Conservation (phyloP, 1,284 basidiomycete genomes). For the Macrocystidia cucumis region DNA sequence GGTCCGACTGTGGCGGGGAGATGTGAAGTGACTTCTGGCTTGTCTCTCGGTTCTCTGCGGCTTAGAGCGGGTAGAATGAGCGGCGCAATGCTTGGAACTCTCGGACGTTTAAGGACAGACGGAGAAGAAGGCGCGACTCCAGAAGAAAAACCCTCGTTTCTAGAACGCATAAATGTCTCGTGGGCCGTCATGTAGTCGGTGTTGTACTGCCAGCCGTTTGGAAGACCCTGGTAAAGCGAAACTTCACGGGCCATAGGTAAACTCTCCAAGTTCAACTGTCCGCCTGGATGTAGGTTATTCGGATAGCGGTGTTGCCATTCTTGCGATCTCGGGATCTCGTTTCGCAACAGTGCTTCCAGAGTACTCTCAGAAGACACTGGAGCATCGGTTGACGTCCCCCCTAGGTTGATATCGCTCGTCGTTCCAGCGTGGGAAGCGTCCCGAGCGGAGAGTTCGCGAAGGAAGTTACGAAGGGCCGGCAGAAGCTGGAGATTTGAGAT, state of each 20-base stretch:
- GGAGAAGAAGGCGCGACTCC: slow-evolving; percentile 5
- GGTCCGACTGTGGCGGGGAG: not conserved
- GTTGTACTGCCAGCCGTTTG: slow-evolving; percentile 37
- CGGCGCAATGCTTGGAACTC: slow-evolving; percentile 23
- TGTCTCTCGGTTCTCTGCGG: not conserved
- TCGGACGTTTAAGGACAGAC: slow-evolving; percentile 13
- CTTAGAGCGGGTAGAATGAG: slow-evolving; percentile 11
- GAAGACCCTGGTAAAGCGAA: slow-evolving; percentile 34
- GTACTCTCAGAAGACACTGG: too few species aligned
- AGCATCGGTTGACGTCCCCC: too few species aligned
- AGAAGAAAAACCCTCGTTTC: slow-evolving; percentile 5
- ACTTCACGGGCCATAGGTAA: slow-evolving; percentile 35
- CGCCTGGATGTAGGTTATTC: not conserved
- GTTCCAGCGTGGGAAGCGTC: too few species aligned
- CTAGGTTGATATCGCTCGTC: too few species aligned
- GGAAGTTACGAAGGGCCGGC: too few species aligned
- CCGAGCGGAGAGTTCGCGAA: too few species aligned
- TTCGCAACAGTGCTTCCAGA: too few species aligned
- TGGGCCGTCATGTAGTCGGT: slow-evolving; percentile 26
- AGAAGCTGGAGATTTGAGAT: not conserved
- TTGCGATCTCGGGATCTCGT: not conserved
- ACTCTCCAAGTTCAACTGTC: slow-evolving; percentile 10
- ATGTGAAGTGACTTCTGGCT: not conserved
- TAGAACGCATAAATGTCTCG: slow-evolving; percentile 23
- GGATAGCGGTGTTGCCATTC: not conserved